phyloP scores from a whole-genome alignment of 169 alveolate species.

The Eimeria maxima region DNA sequence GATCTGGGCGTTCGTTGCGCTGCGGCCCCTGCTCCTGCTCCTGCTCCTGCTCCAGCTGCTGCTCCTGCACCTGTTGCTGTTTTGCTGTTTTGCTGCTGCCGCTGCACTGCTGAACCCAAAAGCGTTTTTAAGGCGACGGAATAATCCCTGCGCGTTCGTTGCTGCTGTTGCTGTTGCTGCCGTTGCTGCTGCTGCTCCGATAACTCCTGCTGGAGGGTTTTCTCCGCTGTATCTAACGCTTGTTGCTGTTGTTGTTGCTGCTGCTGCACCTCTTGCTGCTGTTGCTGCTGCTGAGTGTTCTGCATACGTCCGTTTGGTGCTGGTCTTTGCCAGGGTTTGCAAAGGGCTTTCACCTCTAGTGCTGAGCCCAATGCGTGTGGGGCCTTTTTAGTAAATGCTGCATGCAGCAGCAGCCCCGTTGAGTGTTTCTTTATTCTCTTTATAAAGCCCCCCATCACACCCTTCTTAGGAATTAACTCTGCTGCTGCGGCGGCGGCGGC shows the following conservation, averaged over 20 bases:
- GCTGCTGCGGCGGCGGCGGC: background rate
- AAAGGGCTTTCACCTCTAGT: no score
- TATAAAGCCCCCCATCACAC: background rate
- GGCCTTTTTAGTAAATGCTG: no score
- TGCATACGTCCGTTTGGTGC: no score
- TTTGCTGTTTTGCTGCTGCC: background rate
- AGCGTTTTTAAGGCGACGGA: no score
- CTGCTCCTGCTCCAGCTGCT: no score
- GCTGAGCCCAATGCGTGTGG: background rate
- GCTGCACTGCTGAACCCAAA: background rate
- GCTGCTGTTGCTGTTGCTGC: conserved; percentile 34
- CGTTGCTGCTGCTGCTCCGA: background rate
- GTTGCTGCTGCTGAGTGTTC: background rate
- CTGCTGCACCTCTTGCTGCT: background rate
- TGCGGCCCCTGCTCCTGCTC: no score
- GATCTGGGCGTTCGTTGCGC: no score
- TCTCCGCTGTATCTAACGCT: background rate
- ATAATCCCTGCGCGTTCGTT: background rate
- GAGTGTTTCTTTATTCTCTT: background rate
- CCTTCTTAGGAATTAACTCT: background rate
- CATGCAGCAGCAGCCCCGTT: background rate
- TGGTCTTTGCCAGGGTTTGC: no score
- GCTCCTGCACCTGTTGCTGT: no score
- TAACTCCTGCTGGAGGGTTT: background rate
- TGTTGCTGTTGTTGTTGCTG: background rate